These are phyloP conservation scores for Rhizoclosmatium globosum DNA, from an alignment of 192 early-diverging fungal genomes.

Conservation along the genomic window DNA sequence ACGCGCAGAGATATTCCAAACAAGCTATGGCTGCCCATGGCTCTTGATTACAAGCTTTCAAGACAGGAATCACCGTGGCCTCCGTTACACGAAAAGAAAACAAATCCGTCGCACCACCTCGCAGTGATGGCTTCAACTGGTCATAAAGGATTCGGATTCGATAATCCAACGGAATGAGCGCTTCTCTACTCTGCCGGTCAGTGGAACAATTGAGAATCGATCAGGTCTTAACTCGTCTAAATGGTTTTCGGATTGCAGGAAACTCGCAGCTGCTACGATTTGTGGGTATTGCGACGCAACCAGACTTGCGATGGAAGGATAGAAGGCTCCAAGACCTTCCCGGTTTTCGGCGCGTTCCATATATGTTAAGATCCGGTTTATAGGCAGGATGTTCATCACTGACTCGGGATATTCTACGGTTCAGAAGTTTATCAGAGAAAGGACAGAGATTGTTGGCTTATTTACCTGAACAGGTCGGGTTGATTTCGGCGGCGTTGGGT, in stretches of 20 bases:
- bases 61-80: not conserved
- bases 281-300: conserved; percentile 36
- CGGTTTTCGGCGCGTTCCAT: conserved; percentile 32
- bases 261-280: conserved; percentile 8
- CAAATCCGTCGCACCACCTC: not conserved
- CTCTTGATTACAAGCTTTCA: not conserved
- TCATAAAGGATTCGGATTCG: conserved; percentile 19
- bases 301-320: conserved; percentile 29
- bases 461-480: conserved; percentile 15
- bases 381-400: conserved; percentile 35
- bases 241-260: conserved; percentile 24
- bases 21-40: conserved; percentile 17
- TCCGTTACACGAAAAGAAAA: not conserved
- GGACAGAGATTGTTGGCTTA: not conserved
- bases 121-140: conserved; percentile 3
- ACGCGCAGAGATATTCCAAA: conserved; percentile 27
- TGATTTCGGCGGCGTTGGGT: not conserved
- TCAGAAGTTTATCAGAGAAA: not conserved
- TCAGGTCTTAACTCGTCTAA: conserved; percentile 18
- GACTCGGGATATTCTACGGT: conserved; percentile 20
- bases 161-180: conserved; percentile 15
- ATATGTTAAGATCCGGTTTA: conserved; percentile 27
- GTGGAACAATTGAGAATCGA: not conserved
- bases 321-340: conserved; percentile 22
- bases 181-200: conserved; percentile 10